Conservation (phyloP, 1,284 basidiomycete species). For the Cryptococcus jaspeensis region DNA sequence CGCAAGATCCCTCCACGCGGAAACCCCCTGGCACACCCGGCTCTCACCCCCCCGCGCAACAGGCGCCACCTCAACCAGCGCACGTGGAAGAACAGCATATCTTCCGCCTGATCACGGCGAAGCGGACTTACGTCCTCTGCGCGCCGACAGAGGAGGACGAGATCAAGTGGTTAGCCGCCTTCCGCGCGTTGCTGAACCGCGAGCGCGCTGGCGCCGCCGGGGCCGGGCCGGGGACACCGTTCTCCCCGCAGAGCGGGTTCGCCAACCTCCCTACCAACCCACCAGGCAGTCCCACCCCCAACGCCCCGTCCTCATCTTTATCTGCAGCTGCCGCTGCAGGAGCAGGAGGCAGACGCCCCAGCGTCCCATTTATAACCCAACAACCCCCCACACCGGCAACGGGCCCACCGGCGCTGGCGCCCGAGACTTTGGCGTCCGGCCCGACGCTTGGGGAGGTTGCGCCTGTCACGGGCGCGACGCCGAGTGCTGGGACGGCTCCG, state of each 20-base stretch:
- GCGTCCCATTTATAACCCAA: conserved; percentile 33
- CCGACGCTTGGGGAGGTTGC: neutral
- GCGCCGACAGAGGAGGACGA: conserved; percentile 97
- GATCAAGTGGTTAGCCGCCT: conserved; percentile 94
- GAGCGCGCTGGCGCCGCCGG: conserved; percentile 14
- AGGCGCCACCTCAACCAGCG: neutral
- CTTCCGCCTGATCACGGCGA: conserved; percentile 96
- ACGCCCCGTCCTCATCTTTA: neutral
- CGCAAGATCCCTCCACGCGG: neutral
- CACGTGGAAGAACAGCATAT: conserved; percentile 56
- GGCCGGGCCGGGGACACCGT: neutral
- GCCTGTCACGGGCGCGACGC: neutral
- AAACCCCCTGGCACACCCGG: neutral
- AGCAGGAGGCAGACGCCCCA: neutral
- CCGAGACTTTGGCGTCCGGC: neutral
- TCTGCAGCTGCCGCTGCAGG: neutral
- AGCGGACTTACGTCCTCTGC: conserved; percentile 82
- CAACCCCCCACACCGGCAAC: conserved; percentile 39
- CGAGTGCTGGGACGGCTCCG: neutral
- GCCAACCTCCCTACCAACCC: neutral
- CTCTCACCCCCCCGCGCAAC: neutral
- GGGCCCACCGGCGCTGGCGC: neutral
- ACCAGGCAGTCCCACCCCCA: conserved; percentile 9
- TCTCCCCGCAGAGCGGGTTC: too few relatives aligned
- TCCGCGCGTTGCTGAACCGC: conserved; percentile 74